Evolutionary conservation across 371 early-diverging fungal genomes (phyloP).

Genomic region (Nematocida minor): DNA sequence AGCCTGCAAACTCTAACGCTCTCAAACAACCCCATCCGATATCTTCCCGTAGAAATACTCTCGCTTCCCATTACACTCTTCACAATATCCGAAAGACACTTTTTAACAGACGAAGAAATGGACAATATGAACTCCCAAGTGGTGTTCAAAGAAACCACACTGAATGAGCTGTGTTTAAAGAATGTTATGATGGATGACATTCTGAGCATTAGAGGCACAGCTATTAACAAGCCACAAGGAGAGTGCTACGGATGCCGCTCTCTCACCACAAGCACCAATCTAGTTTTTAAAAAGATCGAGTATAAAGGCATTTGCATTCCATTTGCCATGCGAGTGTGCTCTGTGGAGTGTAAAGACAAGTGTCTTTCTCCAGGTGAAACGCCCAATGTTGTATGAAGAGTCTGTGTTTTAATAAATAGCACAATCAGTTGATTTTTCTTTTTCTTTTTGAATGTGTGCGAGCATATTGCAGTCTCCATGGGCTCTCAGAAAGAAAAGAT

Average conservation of each 20-base stretch:
- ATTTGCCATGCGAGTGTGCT: constrained; percentile 14
- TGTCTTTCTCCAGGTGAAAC: neutral
- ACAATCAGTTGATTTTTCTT: no score
- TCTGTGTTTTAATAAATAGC: no score
- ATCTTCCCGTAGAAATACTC: constrained; percentile 30
- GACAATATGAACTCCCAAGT: neutral
- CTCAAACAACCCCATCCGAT: constrained; percentile 44
- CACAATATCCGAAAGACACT: constrained; percentile 15
- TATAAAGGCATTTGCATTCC: constrained; percentile 10
- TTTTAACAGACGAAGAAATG: constrained; percentile 14
- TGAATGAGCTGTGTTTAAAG: constrained; percentile 37
- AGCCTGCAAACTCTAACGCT: constrained; percentile 11
- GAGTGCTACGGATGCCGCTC: constrained; percentile 7
- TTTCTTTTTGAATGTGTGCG: no score
- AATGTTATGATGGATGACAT: neutral
- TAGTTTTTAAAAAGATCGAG: neutral
- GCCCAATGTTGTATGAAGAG: no score
- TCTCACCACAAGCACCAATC: neutral
- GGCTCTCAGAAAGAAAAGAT: no score
- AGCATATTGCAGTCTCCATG: no score
- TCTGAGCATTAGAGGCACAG: neutral
- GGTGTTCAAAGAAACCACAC: neutral
- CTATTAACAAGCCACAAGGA: neutral
- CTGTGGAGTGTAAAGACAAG: constrained; percentile 20
- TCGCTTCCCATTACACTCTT: neutral